Evolutionary conservation across 1,139 yeast genomes (phyloP).

Genomic region (Pichia kudriavzevii): DNA sequence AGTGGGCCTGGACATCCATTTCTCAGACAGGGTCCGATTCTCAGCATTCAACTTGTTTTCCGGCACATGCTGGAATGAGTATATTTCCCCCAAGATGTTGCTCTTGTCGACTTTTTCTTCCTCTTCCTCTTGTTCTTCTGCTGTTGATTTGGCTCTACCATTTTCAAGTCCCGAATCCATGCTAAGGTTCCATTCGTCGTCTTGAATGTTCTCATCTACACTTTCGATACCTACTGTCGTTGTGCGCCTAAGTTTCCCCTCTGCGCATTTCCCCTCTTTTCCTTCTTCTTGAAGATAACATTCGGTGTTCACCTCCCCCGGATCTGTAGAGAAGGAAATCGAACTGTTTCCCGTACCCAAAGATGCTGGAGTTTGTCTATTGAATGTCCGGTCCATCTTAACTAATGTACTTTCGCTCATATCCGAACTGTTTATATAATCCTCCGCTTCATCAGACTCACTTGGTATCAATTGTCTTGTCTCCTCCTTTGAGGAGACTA

Average conservation of each 20-base stretch:
- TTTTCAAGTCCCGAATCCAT: too few relatives aligned
- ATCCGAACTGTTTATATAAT: slow-evolving; percentile 10
- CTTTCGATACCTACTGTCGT: too few relatives aligned
- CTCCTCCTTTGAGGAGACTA: too few relatives aligned
- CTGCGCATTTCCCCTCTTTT: slow-evolving; percentile 1
- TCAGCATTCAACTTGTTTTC: neutral
- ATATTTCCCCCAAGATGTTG: slow-evolving; percentile 16
- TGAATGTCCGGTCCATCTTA: slow-evolving; percentile 4
- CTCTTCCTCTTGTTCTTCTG: neutral
- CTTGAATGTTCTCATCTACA: too few relatives aligned
- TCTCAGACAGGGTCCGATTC: slow-evolving; percentile 3
- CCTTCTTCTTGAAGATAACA: slow-evolving; percentile 11
- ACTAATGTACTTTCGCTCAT: slow-evolving; percentile 12
- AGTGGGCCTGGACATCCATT: slow-evolving; percentile 3
- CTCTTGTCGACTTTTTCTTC: slow-evolving; percentile 9
- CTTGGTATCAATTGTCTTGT: slow-evolving; percentile 4
- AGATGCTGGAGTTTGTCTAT: slow-evolving; percentile 3
- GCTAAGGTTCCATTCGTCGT: too few relatives aligned
- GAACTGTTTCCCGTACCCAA: slow-evolving; percentile 6
- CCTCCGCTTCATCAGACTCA: slow-evolving; percentile 13
- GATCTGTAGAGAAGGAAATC: slow-evolving; percentile 8
- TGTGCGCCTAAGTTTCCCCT: too few relatives aligned
- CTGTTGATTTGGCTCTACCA: too few relatives aligned
- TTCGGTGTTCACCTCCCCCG: slow-evolving; percentile 15
- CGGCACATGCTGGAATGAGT: slow-evolving; percentile 9